Evolutionary conservation across 2,329 filamentous ascomycete species (phyloP), one percentile per base, ranked within the genome.

Genomic region (Thielaviopsis musarum): DNA sequence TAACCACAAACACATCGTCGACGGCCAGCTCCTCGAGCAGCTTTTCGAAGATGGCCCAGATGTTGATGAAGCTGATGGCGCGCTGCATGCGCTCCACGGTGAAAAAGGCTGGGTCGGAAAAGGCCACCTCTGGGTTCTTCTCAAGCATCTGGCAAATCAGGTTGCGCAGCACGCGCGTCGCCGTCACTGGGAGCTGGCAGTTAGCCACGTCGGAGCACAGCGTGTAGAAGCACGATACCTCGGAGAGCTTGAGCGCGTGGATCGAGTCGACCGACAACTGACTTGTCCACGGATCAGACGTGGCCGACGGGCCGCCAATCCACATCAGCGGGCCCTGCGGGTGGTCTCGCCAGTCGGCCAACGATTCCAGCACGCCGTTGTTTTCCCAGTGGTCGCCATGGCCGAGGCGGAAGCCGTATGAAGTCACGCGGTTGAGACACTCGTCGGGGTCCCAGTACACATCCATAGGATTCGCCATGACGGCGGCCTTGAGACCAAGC

Each of bases 371-470:
- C 4, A 62, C 52, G 22, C 59, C 61, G 53, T 62, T 60, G 28
- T 56, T 56, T 41, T 62, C 61, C 61, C 61, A 62, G 19, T 61
- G 56, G 12, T 56, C 38, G n/a, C 28, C 41, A 2, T 45, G 21
- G 6, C n/a, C 41, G 4, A 55, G 26, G 38, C 41, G 58, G 12
- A 58, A 34, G n/a, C 54, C 52, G 19, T 57, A 54, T 12, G 49
- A 15, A 2, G 12, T 54, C 19, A 60, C 30, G 28, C 61, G 59
- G n/a, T 28, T 22, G 6, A 61, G 26, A 21, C 51, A 61, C 26
- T 58, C 61, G 4, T 58, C 56, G 2, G 65, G 65, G 65, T 61
- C 66, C 68, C 53, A 66, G 66, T 54, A 65, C 66, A 61, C 65
- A 65, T 61, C 67, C 67, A 66, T 49, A 45, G 54, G 49, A 41